Evolutionary conservation across 2,329 filamentous ascomycete genomes (phyloP), one percentile per base, ranked within the genome.

Genomic region (Phialophora expanda): DNA sequence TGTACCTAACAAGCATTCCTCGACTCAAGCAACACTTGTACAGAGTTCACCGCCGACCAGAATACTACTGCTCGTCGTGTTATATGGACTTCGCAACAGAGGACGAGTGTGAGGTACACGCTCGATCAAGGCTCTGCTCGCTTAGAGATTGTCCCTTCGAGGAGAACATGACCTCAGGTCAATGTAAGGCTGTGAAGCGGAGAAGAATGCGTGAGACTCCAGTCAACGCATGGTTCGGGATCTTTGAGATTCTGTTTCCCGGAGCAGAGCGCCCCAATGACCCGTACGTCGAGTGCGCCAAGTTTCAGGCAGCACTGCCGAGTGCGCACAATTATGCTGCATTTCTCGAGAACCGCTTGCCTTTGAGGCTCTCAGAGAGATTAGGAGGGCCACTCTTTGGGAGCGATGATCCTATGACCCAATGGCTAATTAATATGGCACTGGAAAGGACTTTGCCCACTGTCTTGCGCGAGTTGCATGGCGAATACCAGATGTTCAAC

Each of bases 1-100:
- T 56, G 20, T 56, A 34, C 26, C 38, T 69, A 1, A 64, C 51
- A 22, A 58, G 44, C 28, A 66, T 69, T 28, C 26, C 67, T 20
- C 56, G 57, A 28, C 22, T 69, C 20, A 69, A 69, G 53, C 67
- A 69, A 50, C 67, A 69, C 53, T 54, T 69, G 14, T 69, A 69
- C 48, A 38, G 67, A 4, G 56, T 68, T 44, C 62, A 66, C 44
- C n/a, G n/a, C 20, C 41, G 61, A 8, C 66, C 65, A 8, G 55
- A 65, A n/a, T 56, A 59, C 53, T 63, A 53, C n/a, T 69, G 63
- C 62, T 50, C 34, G 14, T 50, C 57, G 12, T 65, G 63, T 50
- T 66, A 56, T 32, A n/a, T 14, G 9, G 32, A 20, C 4, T 69
- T 69, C 22, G 28, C 44, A 17, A 48, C 28, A 24, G 50, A 56